Evolutionary conservation across 1,139 yeast genomes (phyloP).

Genomic region (Spathaspora jeffriesii): DNA sequence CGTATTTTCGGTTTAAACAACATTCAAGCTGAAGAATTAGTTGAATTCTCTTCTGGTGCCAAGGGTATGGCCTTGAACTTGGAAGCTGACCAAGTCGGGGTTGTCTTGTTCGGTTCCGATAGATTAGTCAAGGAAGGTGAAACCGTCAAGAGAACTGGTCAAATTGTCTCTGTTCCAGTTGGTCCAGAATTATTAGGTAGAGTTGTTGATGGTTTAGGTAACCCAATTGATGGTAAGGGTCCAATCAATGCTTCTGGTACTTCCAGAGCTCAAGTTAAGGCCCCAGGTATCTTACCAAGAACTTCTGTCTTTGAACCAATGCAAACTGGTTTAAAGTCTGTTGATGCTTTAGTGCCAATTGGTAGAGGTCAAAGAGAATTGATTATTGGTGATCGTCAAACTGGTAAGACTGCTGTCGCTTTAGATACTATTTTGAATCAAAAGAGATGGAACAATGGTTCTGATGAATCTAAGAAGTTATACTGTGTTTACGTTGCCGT

Average conservation of each 20-base stretch:
- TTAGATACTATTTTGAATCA: conserved; percentile 98
- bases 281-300: conserved; percentile 99
- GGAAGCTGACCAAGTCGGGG: conserved; percentile 99
- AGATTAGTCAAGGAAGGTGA: conserved; percentile 99
- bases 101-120: conserved; percentile 99
- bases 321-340: conserved; percentile 99
- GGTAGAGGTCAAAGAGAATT: conserved; percentile 99
- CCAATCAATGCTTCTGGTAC: conserved; percentile 87
- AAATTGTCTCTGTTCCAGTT: conserved; percentile 98
- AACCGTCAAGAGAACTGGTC: conserved; percentile 99
- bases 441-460: conserved; percentile 97
- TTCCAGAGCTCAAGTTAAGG: conserved; percentile 98
- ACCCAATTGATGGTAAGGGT: conserved; percentile 99
- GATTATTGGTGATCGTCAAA: conserved; percentile 99
- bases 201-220: conserved; percentile 99
- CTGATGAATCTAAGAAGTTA: conserved; percentile 95
- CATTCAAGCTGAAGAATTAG: conserved; percentile 99
- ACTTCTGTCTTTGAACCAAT: conserved; percentile 98
- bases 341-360: conserved; percentile 98
- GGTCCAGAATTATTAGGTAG: conserved; percentile 99
- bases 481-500: conserved; percentile 99
- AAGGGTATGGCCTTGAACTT: conserved; percentile 99
- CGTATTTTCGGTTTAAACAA: conserved; percentile 99
- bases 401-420: conserved; percentile 99
- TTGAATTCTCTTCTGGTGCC: conserved; percentile 99